Conservation (phyloP, 805 yeast genomes). For the Naumovozyma baii region DNA sequence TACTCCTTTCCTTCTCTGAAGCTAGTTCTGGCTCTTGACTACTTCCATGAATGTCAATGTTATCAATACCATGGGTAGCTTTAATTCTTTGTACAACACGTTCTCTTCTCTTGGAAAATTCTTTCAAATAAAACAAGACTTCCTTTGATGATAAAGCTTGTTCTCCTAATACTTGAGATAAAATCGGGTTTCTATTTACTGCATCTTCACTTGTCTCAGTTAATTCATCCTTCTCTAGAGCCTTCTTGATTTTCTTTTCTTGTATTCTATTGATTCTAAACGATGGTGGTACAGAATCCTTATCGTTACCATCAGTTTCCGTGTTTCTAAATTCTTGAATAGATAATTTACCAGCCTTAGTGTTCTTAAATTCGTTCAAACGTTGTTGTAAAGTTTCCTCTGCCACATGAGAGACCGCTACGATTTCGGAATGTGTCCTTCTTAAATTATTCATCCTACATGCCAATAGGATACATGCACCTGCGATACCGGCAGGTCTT, state of each 20-base stretch:
- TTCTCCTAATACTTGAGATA: slow-evolving; percentile 36
- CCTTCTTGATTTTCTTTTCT: slow-evolving; percentile 35
- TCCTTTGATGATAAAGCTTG: slow-evolving; percentile 39
- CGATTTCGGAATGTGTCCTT: slow-evolving; percentile 86
- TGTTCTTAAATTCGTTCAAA: slow-evolving; percentile 74
- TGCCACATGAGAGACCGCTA: slow-evolving; percentile 90
- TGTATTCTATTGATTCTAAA: slow-evolving; percentile 50
- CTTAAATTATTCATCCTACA: slow-evolving; percentile 94
- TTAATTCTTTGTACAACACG: slow-evolving; percentile 19
- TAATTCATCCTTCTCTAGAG: slow-evolving; percentile 21
- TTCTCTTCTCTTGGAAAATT: slow-evolving; percentile 26
- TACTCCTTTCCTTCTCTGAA: slow-evolving; percentile 8
- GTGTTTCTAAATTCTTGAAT: slow-evolving; percentile 63
- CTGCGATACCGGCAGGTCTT: slow-evolving; percentile 97
- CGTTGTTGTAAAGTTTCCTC: slow-evolving; percentile 88
- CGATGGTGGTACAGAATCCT: slow-evolving; percentile 69
- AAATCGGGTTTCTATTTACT: slow-evolving; percentile 34
- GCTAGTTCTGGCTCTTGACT: slow-evolving; percentile 7
- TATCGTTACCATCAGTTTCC: slow-evolving; percentile 12
- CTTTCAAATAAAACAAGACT: slow-evolving; percentile 30
- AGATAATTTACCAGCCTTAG: slow-evolving; percentile 64
- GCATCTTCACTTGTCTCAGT: slow-evolving; percentile 33
- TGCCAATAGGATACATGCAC: slow-evolving; percentile 87
- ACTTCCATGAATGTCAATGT: slow-evolving; percentile 16
- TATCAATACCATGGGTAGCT: slow-evolving; percentile 28